Percentiles rank a stretch among this genome's conserved stretches.
Evolutionary conservation across 352 stramenopile genomes (phyloP).

Genomic region (Phytophthora pisi): DNA sequence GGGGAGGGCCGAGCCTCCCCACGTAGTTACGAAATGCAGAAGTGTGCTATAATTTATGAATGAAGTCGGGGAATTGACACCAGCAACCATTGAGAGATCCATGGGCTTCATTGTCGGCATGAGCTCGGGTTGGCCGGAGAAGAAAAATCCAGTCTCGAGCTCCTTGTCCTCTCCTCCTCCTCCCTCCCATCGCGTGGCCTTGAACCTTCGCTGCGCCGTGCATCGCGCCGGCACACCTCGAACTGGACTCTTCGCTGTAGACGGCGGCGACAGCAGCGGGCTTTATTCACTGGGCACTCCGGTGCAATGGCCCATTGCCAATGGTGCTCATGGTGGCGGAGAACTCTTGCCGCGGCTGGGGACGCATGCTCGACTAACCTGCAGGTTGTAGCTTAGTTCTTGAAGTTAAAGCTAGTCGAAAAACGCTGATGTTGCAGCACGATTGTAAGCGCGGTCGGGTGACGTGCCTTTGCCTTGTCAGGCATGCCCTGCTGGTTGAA

Average conservation of each 20-base stretch:
- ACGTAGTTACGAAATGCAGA: constrained; percentile 25
- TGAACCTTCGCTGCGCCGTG: constrained; percentile 23
- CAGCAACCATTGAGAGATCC: neutral
- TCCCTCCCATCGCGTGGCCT: neutral
- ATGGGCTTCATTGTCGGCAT: neutral
- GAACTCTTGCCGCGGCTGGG: too few relatives aligned
- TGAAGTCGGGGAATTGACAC: constrained; percentile 4
- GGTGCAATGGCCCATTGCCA: neutral
- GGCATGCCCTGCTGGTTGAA: neutral
- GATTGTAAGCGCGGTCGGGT: neutral
- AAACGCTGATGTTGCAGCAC: too few relatives aligned
- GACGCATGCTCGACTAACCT: too few relatives aligned
- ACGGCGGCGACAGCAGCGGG: too few relatives aligned
- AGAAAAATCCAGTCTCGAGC: neutral
- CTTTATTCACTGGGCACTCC: neutral
- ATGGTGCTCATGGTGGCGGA: too few relatives aligned
- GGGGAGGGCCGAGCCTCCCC: neutral
- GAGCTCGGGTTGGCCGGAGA: neutral
- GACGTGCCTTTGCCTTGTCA: too few relatives aligned
- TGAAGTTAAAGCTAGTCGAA: too few relatives aligned
- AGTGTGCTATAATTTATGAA: constrained; percentile 38
- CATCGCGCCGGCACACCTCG: constrained; percentile 15
- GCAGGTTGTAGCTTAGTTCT: too few relatives aligned
- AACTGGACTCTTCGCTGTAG: constrained; percentile 24
- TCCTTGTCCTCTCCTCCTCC: neutral